Conservation (phyloP, 202 grass and related monocot species). For the Elaeis oleifera region DNA sequence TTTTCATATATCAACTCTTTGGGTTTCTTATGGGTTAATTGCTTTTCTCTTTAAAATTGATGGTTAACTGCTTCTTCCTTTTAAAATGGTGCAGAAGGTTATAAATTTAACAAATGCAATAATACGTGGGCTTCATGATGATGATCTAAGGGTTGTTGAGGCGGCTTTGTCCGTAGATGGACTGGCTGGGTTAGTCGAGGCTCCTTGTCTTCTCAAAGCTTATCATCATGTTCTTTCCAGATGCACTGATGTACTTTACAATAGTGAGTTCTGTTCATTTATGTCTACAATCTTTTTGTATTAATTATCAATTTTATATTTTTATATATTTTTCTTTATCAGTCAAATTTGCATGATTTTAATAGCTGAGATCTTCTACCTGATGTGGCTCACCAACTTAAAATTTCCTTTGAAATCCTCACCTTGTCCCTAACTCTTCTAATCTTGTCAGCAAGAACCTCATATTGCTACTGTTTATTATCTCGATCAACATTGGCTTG, state of each 20-base stretch:
- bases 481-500: too few species aligned
- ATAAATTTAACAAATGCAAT: slow-evolving; percentile 67
- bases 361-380: not conserved
- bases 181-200: slow-evolving; percentile 41
- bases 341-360: slow-evolving; percentile 2
- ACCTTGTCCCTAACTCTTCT: too few species aligned
- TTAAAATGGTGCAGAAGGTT: slow-evolving; percentile 38
- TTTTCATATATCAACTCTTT: too few species aligned
- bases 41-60: slow-evolving; percentile 8
- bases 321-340: too few species aligned
- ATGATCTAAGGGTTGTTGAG: slow-evolving; percentile 79
- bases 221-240: slow-evolving; percentile 53
- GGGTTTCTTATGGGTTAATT: slow-evolving; percentile 21
- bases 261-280: slow-evolving; percentile 44
- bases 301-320: too few species aligned
- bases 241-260: slow-evolving; percentile 52
- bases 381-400: too few species aligned
- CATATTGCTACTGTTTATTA: too few species aligned
- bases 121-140: slow-evolving; percentile 57
- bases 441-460: too few species aligned
- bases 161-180: slow-evolving; percentile 88
- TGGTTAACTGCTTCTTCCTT: not conserved
- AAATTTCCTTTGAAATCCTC: too few species aligned
- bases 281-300: slow-evolving; percentile 9
- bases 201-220: slow-evolving; percentile 54